Base-by-base conservation (phyloP, 495 filamentous ascomycete genomes). In the Penicillium alfredii region DNA sequence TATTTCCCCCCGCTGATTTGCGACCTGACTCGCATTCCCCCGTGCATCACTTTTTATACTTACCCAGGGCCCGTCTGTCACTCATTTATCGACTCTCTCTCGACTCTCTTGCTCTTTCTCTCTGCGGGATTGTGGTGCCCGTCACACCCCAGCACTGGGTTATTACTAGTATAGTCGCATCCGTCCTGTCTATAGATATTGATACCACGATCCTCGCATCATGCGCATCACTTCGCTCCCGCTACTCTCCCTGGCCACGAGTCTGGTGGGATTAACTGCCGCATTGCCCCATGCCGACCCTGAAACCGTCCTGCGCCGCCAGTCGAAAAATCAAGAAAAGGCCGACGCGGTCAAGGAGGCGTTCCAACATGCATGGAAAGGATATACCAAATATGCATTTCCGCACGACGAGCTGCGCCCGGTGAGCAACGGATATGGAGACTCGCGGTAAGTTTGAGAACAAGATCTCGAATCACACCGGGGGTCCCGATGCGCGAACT, bases 331-430 rank as follows among this genome's bases (percentile, higher is more conserved):
- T 14, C 40, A 60, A 15, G 44, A 61, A 13, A 69, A 80, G 41
- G 74, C 77, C 22, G 71, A 72, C 30, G 81, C 84, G 1, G 75
- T 93, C 16, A 86, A 82, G 51, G 73, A 80, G 34, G 78, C 82
- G 1, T 94, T 93, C 48, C 68, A 73, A 17, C 74, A 77, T 52
- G 80, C 87, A 3, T 94, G 86, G 85, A 62, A 84, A 47, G 86
- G 85, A 2, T 94, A 94, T 64, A 74, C 74, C 45, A 68, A 78
- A 69, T 81, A 88, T 58, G 85, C 86, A 0, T 88, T 83, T 44
- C 83, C 82, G 6, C 72, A 84, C 36, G 87, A 94, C 56, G 83
- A 88, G 35, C 58, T 94, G 21, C 69, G 67, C 48, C 85, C 87
- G 4, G 69, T 83, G 4, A 70, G 69, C 13, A 86, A 87, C 40